phyloP scores from a whole-genome alignment of 2,329 filamentous ascomycete species.

The Dactylellina leptospora region DNA sequence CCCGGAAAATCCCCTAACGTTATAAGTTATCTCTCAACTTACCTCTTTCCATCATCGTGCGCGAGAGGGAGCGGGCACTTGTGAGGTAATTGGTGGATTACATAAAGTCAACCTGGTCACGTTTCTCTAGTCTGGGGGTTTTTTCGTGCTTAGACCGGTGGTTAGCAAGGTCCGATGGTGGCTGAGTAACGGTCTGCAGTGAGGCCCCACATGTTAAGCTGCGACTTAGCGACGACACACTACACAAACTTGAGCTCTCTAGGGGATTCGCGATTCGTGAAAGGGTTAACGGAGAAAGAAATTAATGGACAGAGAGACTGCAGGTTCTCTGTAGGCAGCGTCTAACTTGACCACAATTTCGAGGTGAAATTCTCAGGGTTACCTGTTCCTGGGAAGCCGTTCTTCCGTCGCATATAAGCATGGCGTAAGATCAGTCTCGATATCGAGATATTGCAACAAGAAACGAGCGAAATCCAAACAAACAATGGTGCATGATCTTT shows the following conservation, averaged over 20 bases:
- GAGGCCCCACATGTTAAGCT: constrained; percentile 14
- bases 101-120: constrained; percentile 20
- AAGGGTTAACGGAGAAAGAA: neutral
- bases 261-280: neutral
- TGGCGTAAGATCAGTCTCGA: no score
- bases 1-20: constrained; percentile 20
- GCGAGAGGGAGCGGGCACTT: neutral
- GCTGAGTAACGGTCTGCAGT: constrained; percentile 18
- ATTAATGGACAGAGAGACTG: neutral
- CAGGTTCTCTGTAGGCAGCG: no score
- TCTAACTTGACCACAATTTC: no score
- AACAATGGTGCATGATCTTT: no score
- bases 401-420: no score
- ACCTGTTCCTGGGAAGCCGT: no score
- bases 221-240: constrained; percentile 21
- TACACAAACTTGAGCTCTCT: constrained; percentile 1
- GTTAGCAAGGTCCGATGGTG: constrained; percentile 43
- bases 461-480: neutral
- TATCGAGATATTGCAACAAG: no score
- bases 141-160: constrained; percentile 50
- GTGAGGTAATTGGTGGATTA: constrained; percentile 16
- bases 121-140: constrained; percentile 4
- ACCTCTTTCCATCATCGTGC: no score
- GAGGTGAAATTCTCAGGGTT: no score
- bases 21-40: constrained; percentile 2